Evolutionary conservation across 768 basidiomycete species (phyloP).

Genomic region (Pholiota conissans): DNA sequence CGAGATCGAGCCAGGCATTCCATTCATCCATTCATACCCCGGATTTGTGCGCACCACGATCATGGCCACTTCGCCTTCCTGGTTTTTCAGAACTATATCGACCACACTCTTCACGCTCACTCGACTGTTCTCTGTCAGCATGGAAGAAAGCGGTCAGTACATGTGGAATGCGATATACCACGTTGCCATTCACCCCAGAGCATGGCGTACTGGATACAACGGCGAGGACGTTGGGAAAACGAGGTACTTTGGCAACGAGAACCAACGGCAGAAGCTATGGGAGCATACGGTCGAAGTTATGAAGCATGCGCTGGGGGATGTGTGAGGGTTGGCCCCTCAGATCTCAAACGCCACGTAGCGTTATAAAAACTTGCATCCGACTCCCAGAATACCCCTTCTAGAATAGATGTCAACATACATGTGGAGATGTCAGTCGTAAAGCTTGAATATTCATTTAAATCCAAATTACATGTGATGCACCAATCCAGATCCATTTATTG

Average conservation of each 20-base stretch:
- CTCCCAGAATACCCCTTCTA: too few species aligned
- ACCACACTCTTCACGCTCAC: conserved; percentile 19
- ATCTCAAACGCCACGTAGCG: too few species aligned
- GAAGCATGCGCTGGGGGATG: not conserved
- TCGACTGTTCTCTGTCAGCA: conserved; percentile 23
- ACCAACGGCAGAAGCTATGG: conserved; percentile 37
- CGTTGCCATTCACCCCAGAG: conserved; percentile 21
- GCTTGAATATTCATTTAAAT: too few species aligned
- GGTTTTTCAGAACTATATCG: conserved; percentile 19
- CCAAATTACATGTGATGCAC: too few species aligned
- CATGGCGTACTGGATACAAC: conserved; percentile 29
- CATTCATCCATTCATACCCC: conserved; percentile 40
- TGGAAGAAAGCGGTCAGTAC: conserved; percentile 33
- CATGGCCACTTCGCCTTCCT: conserved; percentile 25
- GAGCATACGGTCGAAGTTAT: conserved; percentile 17
- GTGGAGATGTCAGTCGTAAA: too few species aligned
- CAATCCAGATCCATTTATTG: too few species aligned
- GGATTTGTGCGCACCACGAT: conserved; percentile 38
- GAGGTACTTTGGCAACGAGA: conserved; percentile 35
- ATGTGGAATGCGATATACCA: conserved; percentile 33
- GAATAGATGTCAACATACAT: too few species aligned
- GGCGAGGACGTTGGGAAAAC: conserved; percentile 33
- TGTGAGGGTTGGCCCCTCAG: too few species aligned
- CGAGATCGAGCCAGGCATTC: conserved; percentile 31
- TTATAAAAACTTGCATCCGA: too few species aligned